Evolutionary conservation across 768 basidiomycete species (phyloP), one percentile per base, ranked within the genome.

Genomic region (Amanita exitialis): DNA sequence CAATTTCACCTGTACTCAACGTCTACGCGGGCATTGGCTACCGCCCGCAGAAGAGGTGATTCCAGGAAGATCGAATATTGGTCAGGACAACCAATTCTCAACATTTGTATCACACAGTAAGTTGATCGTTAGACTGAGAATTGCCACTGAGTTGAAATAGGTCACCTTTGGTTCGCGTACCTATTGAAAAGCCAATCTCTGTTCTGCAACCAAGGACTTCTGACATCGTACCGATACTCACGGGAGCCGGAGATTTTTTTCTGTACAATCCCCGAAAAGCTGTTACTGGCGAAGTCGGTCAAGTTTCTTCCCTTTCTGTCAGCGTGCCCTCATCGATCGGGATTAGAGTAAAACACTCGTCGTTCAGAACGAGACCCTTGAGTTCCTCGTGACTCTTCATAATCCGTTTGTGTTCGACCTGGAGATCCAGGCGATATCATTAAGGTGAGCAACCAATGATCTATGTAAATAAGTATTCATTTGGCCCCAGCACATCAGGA

Each of bases 401-500:
- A 99, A 99, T 64, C 90, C 92, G 1, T 95, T 85, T 64, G 78
- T 90, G 3, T 95, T 98, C 64, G 90, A 94, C 54, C 72, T 99
- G 10, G 92, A 97, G 55, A 66, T 98, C 15, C 82, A 90, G 52
- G 82, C 80, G 57, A 63, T 98, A 34, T 78, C 80, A 4, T 68
- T 97, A 13, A 90, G 92, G 94, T 92, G 54, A 55, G 67, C 47
- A 18, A 38, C 30, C 54, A 7, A 28, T 46, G 10, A 28, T 44
- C 43, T 27, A 34, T 21, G 12, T 15, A 44, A 4, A n/a, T 47
- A 21, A 13, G 39, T 49, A 30, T 41, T 55, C 38, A 37, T 27
- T 49, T n/a, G 47, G 37, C 45, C 44, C 48, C 57, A 97, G 93
- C 56, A 90, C 92, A 5, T 80, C 86, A 6, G 95, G 96, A 1